Percentiles rank a stretch among this genome's conserved stretches.
Evolutionary conservation across 768 basidiomycete species (phyloP).

Genomic region (Paxillus ammoniavirescens): DNA sequence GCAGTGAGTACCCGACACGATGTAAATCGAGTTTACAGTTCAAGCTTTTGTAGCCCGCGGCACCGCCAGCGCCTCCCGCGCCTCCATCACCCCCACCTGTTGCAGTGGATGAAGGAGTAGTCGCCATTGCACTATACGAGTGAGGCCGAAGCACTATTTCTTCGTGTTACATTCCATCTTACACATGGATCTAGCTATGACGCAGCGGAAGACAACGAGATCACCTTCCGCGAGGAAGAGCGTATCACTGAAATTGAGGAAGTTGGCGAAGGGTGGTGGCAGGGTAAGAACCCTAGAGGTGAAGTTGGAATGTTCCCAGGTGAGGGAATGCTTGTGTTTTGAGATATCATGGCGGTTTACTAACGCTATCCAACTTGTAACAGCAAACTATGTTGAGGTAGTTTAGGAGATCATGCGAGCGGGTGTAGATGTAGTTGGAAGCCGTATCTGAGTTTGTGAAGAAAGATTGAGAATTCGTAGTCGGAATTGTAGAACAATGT

Average conservation of each 20-base stretch:
- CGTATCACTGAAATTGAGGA: conserved; percentile 76
- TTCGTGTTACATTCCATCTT: neutral
- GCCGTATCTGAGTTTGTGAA: too few species aligned
- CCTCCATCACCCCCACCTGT: conserved; percentile 50
- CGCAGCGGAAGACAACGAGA: conserved; percentile 88
- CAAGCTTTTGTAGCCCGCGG: conserved; percentile 27
- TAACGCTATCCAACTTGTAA: neutral
- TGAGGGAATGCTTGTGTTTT: conserved; percentile 27
- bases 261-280: conserved; percentile 89
- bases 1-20: conserved; percentile 34
- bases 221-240: conserved; percentile 83
- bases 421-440: too few species aligned
- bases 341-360: too few species aligned
- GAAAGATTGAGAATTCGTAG: too few species aligned
- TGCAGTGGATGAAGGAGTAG: conserved; percentile 53
- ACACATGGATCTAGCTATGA: conserved; percentile 60
- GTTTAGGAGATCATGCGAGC: neutral
- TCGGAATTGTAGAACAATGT: too few species aligned
- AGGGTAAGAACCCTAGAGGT: conserved; percentile 57
- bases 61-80: conserved; percentile 32
- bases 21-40: neutral
- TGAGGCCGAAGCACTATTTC: conserved; percentile 34
- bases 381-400: neutral
- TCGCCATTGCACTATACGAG: conserved; percentile 71
- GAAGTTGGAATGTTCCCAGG: conserved; percentile 74